phyloP scores from a whole-genome alignment of 257 asterid genomes.

The Jasminum sambac region DNA sequence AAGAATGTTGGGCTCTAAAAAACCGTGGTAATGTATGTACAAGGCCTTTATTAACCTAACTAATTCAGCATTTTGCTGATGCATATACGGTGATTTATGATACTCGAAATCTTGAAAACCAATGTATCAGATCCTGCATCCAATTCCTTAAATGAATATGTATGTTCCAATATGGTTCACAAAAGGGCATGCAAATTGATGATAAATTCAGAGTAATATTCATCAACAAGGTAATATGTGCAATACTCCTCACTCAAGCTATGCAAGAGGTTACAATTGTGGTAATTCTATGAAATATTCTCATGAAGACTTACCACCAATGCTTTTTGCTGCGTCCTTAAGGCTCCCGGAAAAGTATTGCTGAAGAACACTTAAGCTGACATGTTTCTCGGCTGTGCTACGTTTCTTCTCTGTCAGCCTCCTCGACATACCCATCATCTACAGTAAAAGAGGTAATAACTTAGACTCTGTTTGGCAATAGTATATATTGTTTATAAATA shows the following conservation, averaged over 20 bases:
- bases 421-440: conserved; percentile 34
- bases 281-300: neutral
- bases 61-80: neutral
- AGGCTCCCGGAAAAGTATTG: conserved; percentile 74
- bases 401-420: conserved; percentile 49
- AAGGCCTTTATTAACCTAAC: neutral
- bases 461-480: neutral
- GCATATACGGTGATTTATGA: neutral
- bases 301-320: conserved; percentile 57
- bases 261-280: neutral
- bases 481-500: neutral
- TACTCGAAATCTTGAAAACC: neutral
- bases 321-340: conserved; percentile 74
- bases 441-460: conserved; percentile 10
- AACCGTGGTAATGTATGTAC: neutral
- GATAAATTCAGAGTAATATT: neutral
- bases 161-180: neutral
- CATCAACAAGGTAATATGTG: neutral
- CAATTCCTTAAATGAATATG: neutral
- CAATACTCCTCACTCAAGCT: neutral
- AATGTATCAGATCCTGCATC: neutral
- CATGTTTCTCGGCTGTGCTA: conserved; percentile 60
- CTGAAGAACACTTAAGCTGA: conserved; percentile 70
- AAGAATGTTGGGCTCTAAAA: neutral
- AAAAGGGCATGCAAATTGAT: neutral